Evolutionary conservation across 2,329 filamentous ascomycete genomes (phyloP).

Genomic region (Cordyceps tenuipes): DNA sequence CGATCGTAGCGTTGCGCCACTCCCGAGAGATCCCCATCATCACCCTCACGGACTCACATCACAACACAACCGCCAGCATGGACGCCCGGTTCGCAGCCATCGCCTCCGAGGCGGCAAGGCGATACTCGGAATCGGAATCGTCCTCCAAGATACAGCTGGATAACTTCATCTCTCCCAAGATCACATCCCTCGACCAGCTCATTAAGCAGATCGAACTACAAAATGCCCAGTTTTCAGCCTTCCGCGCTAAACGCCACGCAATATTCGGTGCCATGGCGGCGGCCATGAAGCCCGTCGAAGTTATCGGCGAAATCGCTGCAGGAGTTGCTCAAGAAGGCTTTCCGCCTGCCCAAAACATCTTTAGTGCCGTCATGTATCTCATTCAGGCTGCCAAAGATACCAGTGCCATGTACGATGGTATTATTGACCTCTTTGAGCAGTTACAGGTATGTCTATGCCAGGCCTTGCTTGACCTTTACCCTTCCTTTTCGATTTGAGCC

Average conservation of each 20-base stretch:
- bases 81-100: conserved; percentile 21
- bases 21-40: neutral
- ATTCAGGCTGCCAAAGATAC: conserved; percentile 37
- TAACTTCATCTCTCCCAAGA: conserved; percentile 26
- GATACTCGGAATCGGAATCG: conserved; percentile 23
- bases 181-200: conserved; percentile 26
- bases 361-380: conserved; percentile 34
- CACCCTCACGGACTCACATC: neutral
- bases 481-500: neutral
- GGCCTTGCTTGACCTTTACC: no score
- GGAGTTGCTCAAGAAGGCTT: conserved; percentile 31
- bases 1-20: conserved; percentile 5
- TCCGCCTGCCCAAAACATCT: conserved; percentile 32
- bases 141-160: conserved; percentile 21
- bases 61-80: neutral
- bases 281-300: conserved; percentile 29
- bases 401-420: conserved; percentile 35
- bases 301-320: conserved; percentile 30
- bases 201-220: conserved; percentile 24
- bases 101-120: conserved; percentile 26
- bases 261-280: conserved; percentile 27
- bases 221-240: conserved; percentile 29
- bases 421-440: conserved; percentile 34
- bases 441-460: conserved; percentile 23
- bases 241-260: conserved; percentile 26